Percentiles rank a stretch among this genome's conserved stretches.
These are phyloP conservation scores for Epichloe brachyelytri DNA, from an alignment of 2,329 filamentous ascomycete species.

Conservation along the genomic window DNA sequence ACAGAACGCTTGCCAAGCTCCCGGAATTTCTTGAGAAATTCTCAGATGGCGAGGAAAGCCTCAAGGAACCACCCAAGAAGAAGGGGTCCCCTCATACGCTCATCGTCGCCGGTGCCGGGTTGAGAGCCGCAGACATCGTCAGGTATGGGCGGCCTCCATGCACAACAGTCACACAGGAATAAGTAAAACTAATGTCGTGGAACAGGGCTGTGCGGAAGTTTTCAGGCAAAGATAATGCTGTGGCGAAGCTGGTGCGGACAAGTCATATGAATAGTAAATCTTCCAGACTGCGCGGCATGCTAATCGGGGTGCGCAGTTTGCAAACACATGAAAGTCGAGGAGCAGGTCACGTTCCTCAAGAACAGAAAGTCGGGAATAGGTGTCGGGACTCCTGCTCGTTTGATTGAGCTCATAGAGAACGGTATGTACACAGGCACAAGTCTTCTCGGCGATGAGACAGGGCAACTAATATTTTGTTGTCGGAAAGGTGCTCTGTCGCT, in stretches of 20 bases:
- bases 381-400: constrained; percentile 74
- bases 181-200: background rate
- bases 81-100: constrained; percentile 74
- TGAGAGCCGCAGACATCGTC: constrained; percentile 75
- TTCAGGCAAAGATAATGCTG: constrained; percentile 61
- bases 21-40: constrained; percentile 65
- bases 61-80: constrained; percentile 53
- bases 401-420: constrained; percentile 72
- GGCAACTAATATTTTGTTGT: constrained; percentile 1
- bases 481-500: constrained; percentile 51
- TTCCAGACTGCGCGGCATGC: background rate
- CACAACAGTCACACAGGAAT: background rate
- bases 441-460: background rate
- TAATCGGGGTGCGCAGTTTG: constrained; percentile 43
- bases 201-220: constrained; percentile 60
- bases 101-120: constrained; percentile 70
- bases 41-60: constrained; percentile 39
- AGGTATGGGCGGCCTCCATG: constrained; percentile 34
- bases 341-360: constrained; percentile 66
- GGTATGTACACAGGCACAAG: constrained; percentile 37
- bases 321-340: constrained; percentile 91
- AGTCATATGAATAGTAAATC: background rate
- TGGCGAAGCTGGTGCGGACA: constrained; percentile 61
- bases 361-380: constrained; percentile 65
- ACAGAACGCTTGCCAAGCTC: constrained; percentile 58